Percentiles rank a stretch among this genome's conserved stretches.
phyloP scores from a whole-genome alignment of 176 grass and related monocot genomes.

The Lolium perenne region DNA sequence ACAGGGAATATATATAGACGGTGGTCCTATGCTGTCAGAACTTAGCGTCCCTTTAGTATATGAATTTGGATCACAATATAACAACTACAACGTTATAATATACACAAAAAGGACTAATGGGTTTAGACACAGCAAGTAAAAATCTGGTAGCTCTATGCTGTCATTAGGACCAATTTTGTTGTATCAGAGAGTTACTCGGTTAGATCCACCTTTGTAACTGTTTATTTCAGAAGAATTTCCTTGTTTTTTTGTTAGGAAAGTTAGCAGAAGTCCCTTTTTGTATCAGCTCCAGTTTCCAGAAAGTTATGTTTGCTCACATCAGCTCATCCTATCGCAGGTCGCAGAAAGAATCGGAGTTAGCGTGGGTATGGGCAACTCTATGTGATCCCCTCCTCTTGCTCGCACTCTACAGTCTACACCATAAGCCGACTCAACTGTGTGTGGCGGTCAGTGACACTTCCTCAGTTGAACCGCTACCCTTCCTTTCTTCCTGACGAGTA shows the following conservation, averaged over 20 bases:
- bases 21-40: too few relatives aligned
- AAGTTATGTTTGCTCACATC: not conserved
- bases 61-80: too few relatives aligned
- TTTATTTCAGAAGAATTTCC: not conserved
- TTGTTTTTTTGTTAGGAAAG: not conserved
- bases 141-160: not conserved
- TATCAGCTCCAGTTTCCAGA: not conserved
- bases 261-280: not conserved
- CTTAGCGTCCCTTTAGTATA: too few relatives aligned
- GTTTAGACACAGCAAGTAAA: not conserved
- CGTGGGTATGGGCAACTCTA: constrained; percentile 1
- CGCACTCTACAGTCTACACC: too few relatives aligned
- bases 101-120: too few relatives aligned
- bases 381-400: not conserved
- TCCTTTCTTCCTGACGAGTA: constrained; percentile 17
- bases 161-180: not conserved
- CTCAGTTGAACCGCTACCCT: not conserved
- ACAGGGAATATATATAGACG: too few relatives aligned
- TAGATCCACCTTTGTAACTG: not conserved
- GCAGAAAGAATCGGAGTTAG: constrained; percentile 63
- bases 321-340: constrained; percentile 28
- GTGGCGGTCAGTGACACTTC: not conserved
- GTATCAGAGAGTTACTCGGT: not conserved
- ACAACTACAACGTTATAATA: too few relatives aligned
- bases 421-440: not conserved